These are phyloP conservation scores for Macrolepiota dolichaula DNA, from an alignment of 768 basidiomycete species.

Conservation along the genomic window DNA sequence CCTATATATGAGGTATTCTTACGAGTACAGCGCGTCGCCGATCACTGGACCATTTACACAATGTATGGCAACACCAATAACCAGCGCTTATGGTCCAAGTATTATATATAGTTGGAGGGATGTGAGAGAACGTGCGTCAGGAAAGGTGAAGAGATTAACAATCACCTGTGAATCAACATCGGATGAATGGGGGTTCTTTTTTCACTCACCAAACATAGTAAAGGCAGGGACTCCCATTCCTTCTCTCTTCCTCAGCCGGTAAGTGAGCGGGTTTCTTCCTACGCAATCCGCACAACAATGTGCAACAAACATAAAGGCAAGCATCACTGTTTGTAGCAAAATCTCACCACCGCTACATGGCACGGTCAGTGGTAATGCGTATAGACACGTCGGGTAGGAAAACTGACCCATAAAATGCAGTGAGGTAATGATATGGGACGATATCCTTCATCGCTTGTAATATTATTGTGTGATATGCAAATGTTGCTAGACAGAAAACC, in stretches of 20 bases:
- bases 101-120: neutral
- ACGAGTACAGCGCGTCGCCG: neutral
- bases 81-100: neutral
- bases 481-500: neutral
- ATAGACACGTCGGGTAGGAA: neutral
- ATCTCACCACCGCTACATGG: neutral
- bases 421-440: neutral
- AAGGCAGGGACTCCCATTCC: neutral
- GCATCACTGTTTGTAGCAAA: neutral
- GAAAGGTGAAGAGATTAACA: neutral
- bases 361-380: neutral
- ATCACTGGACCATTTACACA: neutral
- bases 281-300: neutral
- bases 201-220: neutral
- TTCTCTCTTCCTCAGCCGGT: slow-evolving; percentile 3
- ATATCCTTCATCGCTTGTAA: neutral
- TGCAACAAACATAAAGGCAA: neutral
- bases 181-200: neutral
- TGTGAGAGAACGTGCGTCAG: neutral
- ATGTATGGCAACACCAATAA: neutral
- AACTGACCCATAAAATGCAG: neutral
- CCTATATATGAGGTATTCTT: neutral
- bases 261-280: slow-evolving; percentile 2
- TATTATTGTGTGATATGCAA: neutral
- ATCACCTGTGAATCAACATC: no score